Base-by-base conservation (phyloP, 208 protist species). In the Acanthamoeba quina region DNA sequence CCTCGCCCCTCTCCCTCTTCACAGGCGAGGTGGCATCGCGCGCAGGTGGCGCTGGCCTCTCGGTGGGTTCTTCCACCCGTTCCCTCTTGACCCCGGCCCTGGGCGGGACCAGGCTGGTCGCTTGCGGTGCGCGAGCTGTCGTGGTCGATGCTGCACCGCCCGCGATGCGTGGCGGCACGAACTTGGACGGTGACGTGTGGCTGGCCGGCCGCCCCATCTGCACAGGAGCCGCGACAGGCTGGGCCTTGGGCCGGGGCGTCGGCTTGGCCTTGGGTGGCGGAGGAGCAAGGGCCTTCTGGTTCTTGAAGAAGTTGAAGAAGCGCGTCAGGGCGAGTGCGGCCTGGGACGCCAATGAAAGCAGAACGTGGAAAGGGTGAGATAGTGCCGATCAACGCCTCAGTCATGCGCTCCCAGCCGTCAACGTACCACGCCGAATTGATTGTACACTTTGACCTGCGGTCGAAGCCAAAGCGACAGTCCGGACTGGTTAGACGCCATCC, bases 221-320 rank as follows among this genome's bases (percentile, higher is more conserved):
- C 9, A 82, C 72, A 21, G 34, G 72, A 37, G 72, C 72, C 15
- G 72, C 21, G 5, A 10, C 64, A 41, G 29, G 41, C 21, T 80
- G 37, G 17, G 21, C 49, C 72, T 80, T 49, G 15, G 37, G 37
- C n/a, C 41, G 37, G 10, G 37, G 41, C 26, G 78, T 24, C 15
- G 68, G 44, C 1, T 80, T 80, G 47, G 78, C 26, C 78, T 80
- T 80, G 41, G 49, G 21, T 86, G 78, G 78, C 24, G 78, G 78
- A 5, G 49, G 76, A 19, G 78, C 49, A 21, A 62, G 19, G 13
- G 47, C 15, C 19, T 54, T 29, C 24, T 86, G 78, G 52, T 62
- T 86, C 78, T 86, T 86, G 78, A 86, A 86, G 29, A 86, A 58
- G 78, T 86, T 86, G 78, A 86, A 86, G 29, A 86, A 86, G 78